phyloP scores from a whole-genome alignment of 345 rosid species.

The Carallia brachiata region DNA sequence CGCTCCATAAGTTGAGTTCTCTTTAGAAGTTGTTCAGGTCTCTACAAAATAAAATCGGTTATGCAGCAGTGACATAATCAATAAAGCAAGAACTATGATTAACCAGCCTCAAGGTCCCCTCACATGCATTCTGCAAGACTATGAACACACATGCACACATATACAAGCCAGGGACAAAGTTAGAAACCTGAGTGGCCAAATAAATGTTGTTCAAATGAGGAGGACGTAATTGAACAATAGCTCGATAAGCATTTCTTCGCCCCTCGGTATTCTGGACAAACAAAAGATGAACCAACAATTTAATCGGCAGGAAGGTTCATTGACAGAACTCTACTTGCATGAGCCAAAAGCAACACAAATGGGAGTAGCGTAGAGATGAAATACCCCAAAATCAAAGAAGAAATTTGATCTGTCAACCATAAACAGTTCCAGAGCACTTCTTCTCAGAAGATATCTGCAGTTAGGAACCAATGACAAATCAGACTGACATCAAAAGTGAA shows the following conservation, averaged over 20 bases:
- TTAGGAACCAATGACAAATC: slow-evolving; percentile 11
- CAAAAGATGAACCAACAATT: slow-evolving; percentile 8
- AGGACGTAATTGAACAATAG: slow-evolving; percentile 86
- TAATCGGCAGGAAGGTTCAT: not conserved
- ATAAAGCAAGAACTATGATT: not conserved
- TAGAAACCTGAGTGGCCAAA: slow-evolving; percentile 90
- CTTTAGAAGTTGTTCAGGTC: slow-evolving; percentile 93
- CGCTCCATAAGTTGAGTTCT: slow-evolving; percentile 97
- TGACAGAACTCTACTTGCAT: slow-evolving; percentile 6
- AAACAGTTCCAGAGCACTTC: slow-evolving; percentile 96
- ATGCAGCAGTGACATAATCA: not conserved
- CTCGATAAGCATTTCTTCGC: slow-evolving; percentile 85
- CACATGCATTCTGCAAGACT: not conserved
- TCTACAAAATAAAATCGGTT: slow-evolving; percentile 43
- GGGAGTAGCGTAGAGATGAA: slow-evolving; percentile 16
- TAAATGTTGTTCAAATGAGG: slow-evolving; percentile 89
- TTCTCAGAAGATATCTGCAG: slow-evolving; percentile 81
- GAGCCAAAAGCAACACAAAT: not conserved
- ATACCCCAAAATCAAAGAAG: slow-evolving; percentile 98
- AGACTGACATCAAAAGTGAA: slow-evolving; percentile 16
- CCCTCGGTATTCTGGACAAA: slow-evolving; percentile 69
- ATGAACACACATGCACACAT: not conserved
- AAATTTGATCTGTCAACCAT: slow-evolving; percentile 95
- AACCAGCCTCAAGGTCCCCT: not conserved
- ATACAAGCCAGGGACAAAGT: slow-evolving; percentile 3